These are phyloP conservation scores for Hemileccinum impolitum DNA, from an alignment of 768 basidiomycete genomes.

Conservation along the genomic window DNA sequence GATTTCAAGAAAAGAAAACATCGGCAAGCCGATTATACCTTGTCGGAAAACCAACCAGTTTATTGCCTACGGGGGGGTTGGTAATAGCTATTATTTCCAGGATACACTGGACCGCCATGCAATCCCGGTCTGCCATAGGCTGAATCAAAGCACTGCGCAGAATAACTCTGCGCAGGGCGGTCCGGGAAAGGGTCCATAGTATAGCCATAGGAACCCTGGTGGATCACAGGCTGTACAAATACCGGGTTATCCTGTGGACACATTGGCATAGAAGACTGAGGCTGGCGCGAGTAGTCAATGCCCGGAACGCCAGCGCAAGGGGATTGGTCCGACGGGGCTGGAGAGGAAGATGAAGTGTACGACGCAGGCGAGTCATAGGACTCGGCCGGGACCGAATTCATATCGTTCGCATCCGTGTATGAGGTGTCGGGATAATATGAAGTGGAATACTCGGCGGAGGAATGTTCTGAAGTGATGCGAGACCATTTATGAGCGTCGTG, in stretches of 20 bases:
- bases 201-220: slow-evolving; percentile 14
- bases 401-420: slow-evolving; percentile 13
- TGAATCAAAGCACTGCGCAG: slow-evolving; percentile 7
- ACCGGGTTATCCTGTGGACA: slow-evolving; percentile 1
- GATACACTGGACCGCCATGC: slow-evolving; percentile 13
- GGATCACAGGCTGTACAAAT: slow-evolving; percentile 8
- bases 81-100: slow-evolving; percentile 15
- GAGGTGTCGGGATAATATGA: slow-evolving; percentile 12
- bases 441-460: slow-evolving; percentile 5
- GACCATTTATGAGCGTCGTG: slow-evolving; percentile 16
- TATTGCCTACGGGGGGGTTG: slow-evolving; percentile 8
- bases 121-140: slow-evolving; percentile 5
- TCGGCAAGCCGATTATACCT: slow-evolving; percentile 3
- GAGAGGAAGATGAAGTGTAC: slow-evolving; percentile 22
- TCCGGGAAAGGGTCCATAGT: slow-evolving; percentile 9
- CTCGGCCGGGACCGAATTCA: slow-evolving; percentile 11
- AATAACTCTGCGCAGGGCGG: slow-evolving; percentile 10
- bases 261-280: not conserved
- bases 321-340: slow-evolving; percentile 24
- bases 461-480: slow-evolving; percentile 10
- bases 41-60: not conserved
- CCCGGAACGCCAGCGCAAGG: slow-evolving; percentile 4
- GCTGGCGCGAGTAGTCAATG: slow-evolving; percentile 2
- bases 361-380: slow-evolving; percentile 21
- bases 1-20: slow-evolving; percentile 3